A percentile compares a stretch with the other conserved stretches of the same genome.
Evolutionary conservation across 495 filamentous ascomycete genomes (phyloP).

Genomic region (Podospora pseudoanserina): DNA sequence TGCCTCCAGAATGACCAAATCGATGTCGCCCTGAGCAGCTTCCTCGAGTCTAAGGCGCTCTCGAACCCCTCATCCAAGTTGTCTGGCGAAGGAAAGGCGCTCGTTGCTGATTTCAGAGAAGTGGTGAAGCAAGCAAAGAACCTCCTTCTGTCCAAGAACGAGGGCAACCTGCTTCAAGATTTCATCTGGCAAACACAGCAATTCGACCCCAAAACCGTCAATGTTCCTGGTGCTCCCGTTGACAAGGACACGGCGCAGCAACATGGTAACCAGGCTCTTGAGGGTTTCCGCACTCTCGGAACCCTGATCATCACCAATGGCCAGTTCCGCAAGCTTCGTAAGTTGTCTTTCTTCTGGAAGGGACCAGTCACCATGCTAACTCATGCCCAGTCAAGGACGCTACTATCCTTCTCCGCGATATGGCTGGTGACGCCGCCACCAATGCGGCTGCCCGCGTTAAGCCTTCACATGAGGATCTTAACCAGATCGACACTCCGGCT

Average conservation of each 20-base stretch:
- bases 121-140: slow-evolving; percentile 87
- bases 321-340: slow-evolving; percentile 91
- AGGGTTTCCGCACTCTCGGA: slow-evolving; percentile 85
- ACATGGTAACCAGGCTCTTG: slow-evolving; percentile 73
- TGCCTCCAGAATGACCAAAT: slow-evolving; percentile 79
- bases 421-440: slow-evolving; percentile 81
- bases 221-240: slow-evolving; percentile 61
- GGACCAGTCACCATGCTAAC: slow-evolving; percentile 31
- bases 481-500: slow-evolving; percentile 75
- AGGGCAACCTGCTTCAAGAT: slow-evolving; percentile 89
- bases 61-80: slow-evolving; percentile 70
- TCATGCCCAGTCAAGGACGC: slow-evolving; percentile 85
- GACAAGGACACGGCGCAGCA: slow-evolving; percentile 72
- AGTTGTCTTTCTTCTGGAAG: slow-evolving; percentile 33
- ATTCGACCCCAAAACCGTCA: slow-evolving; percentile 58
- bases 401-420: slow-evolving; percentile 76
- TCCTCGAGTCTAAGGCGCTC: slow-evolving; percentile 63
- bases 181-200: slow-evolving; percentile 92
- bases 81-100: slow-evolving; percentile 71
- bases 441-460: slow-evolving; percentile 75
- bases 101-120: slow-evolving; percentile 72
- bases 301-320: slow-evolving; percentile 92
- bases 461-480: slow-evolving; percentile 73
- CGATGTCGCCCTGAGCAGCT: slow-evolving; percentile 86
- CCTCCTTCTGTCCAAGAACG: slow-evolving; percentile 89